Percentiles rank a stretch among this genome's conserved stretches.
Evolutionary conservation across 2,329 filamentous ascomycete species (phyloP).

Genomic region (Cytospora paraplurivora): DNA sequence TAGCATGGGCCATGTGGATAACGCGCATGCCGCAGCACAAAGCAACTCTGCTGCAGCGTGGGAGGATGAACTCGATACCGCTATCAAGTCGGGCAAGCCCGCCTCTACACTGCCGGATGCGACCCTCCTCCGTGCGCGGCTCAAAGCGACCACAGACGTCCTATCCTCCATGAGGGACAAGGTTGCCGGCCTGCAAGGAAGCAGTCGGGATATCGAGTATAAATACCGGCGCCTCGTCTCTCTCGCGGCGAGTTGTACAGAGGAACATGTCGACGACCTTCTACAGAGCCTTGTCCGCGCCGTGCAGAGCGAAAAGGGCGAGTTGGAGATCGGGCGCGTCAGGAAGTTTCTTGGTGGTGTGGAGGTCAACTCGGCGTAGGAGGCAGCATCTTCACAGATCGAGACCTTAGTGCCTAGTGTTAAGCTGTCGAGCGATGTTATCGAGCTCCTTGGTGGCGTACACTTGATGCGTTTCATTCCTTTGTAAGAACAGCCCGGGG

Average conservation of each 20-base stretch:
- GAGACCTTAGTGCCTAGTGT: not conserved
- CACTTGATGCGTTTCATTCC: not conserved
- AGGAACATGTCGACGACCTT: constrained; percentile 77
- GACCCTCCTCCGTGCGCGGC: constrained; percentile 64
- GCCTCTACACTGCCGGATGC: constrained; percentile 57
- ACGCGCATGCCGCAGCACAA: constrained; percentile 47
- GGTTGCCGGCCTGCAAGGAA: constrained; percentile 71
- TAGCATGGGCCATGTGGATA: constrained; percentile 51
- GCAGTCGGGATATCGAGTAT: constrained; percentile 80
- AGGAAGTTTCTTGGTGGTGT: constrained; percentile 79
- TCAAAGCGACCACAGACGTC: constrained; percentile 70
- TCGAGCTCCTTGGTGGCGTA: not conserved
- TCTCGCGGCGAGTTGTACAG: constrained; percentile 79
- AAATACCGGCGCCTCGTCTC: constrained; percentile 89
- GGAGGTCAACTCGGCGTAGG: constrained; percentile 52
- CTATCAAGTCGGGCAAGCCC: constrained; percentile 48
- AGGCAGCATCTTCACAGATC: not conserved
- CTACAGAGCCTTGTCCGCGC: constrained; percentile 80
- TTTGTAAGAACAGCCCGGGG: not conserved
- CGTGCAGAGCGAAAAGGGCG: constrained; percentile 81
- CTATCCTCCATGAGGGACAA: constrained; percentile 68
- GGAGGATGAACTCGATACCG: constrained; percentile 56
- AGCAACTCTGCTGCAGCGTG: constrained; percentile 51
- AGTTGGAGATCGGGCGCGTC: constrained; percentile 75
- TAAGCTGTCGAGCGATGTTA: not conserved